Percentiles rank a stretch among this genome's conserved stretches.
These are phyloP conservation scores for Sicyos edulis DNA, from an alignment of 306 rosid genomes.

Conservation along the genomic window DNA sequence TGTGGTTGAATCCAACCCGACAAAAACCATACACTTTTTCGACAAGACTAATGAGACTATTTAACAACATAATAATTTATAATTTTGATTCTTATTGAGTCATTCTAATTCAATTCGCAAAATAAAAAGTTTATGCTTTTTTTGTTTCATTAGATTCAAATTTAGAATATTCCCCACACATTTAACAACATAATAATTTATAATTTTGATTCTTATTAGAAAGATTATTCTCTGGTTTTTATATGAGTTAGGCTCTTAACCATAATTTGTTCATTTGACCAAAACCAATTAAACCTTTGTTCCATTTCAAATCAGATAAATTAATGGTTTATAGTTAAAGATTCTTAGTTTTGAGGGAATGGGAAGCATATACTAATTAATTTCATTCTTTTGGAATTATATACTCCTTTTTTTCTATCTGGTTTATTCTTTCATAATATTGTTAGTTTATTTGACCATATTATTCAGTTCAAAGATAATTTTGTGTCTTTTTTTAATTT, in stretches of 20 bases:
- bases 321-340: not conserved
- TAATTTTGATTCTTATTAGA: not conserved
- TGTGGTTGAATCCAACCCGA: too few relatives aligned
- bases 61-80: too few relatives aligned
- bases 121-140: too few relatives aligned
- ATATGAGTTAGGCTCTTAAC: not conserved
- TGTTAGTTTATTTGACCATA: not conserved
- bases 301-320: not conserved
- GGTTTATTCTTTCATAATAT: not conserved
- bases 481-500: not conserved
- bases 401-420: not conserved
- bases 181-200: not conserved
- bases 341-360: not conserved
- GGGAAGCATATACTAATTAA: not conserved
- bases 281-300: not conserved
- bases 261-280: not conserved
- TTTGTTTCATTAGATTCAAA: too few relatives aligned
- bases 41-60: constrained; percentile 9
- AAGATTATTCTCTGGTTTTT: not conserved
- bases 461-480: not conserved
- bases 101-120: too few relatives aligned
- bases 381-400: not conserved
- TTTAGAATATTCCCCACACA: not conserved
- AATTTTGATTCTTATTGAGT: too few relatives aligned
- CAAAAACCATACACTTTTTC: too few relatives aligned